Conservation (phyloP, 228 moss, liverwort and hornwort genomes). For the Sphagnum magellanicum region DNA sequence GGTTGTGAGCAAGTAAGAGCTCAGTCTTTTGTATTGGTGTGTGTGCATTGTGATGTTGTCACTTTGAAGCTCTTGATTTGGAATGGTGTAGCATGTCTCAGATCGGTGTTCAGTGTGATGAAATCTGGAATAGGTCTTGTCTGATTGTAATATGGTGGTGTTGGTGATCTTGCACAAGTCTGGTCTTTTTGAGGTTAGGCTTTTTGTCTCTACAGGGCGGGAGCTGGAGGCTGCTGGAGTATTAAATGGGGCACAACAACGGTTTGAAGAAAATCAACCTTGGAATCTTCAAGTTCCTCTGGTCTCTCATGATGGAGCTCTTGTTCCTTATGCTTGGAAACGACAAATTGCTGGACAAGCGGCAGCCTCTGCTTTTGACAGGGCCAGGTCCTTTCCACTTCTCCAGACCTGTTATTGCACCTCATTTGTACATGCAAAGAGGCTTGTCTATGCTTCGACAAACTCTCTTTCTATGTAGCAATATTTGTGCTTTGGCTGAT, state of each 20-base stretch:
- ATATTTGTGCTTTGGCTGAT: background rate
- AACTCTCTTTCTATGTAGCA: background rate
- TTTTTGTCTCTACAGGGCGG: constrained; percentile 37
- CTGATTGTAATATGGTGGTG: too few relatives aligned
- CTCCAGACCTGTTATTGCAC: background rate
- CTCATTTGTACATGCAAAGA: background rate
- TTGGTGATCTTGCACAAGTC: too few relatives aligned
- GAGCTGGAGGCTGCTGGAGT: constrained; percentile 79
- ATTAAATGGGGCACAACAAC: constrained; percentile 64
- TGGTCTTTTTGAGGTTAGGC: too few relatives aligned
- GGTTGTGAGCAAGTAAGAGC: too few relatives aligned
- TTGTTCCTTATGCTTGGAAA: constrained; percentile 90
- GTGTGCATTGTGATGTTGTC: too few relatives aligned
- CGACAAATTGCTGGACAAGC: constrained; percentile 95
- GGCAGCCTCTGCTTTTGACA: constrained; percentile 81
- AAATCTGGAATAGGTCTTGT: too few relatives aligned
- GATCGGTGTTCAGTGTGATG: too few relatives aligned
- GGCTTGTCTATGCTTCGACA: background rate
- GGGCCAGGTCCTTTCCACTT: constrained; percentile 51
- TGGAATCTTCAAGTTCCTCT: constrained; percentile 79
- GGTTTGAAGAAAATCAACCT: constrained; percentile 75
- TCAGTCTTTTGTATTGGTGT: too few relatives aligned
- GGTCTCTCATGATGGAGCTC: constrained; percentile 77
- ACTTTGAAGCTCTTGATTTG: too few relatives aligned
- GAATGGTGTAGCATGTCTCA: too few relatives aligned